These are phyloP conservation scores for Pseudopyrenochaeta lycopersici DNA, from an alignment of 2,329 filamentous ascomycete genomes.

Conservation along the genomic window DNA sequence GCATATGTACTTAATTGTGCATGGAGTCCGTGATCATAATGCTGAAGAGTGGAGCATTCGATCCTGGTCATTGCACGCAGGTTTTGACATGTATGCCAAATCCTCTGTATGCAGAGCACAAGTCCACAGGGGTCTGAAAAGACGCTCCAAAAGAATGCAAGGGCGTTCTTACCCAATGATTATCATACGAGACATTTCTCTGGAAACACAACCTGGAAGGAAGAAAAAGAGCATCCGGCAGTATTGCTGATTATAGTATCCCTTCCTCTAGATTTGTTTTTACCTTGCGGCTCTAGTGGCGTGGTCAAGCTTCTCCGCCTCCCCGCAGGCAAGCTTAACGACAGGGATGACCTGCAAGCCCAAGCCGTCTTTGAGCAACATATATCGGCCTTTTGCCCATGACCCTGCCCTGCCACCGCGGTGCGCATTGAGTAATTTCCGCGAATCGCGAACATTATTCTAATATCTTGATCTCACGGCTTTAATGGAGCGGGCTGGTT, in stretches of 20 bases:
- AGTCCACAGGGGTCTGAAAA: too few species aligned
- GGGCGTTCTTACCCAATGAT: too few species aligned
- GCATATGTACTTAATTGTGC: too few species aligned
- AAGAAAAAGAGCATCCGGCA: conserved; percentile 2
- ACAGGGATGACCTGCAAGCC: conserved; percentile 26
- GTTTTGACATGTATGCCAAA: too few species aligned
- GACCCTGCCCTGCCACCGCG: too few species aligned
- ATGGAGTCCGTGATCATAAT: too few species aligned
- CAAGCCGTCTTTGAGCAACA: conserved; percentile 33
- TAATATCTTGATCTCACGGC: conserved; percentile 4
- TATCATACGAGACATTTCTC: too few species aligned
- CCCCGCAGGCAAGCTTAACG: conserved; percentile 15
- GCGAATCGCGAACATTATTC: conserved; percentile 27
- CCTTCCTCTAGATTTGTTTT: conserved; percentile 12
- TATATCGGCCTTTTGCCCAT: conserved; percentile 22
- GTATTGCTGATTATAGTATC: conserved; percentile 24
- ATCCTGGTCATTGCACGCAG: too few species aligned
- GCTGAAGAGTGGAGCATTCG: too few species aligned
- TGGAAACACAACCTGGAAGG: background rate
- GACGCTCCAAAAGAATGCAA: too few species aligned
- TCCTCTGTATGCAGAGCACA: too few species aligned
- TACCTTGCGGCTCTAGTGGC: conserved; percentile 19
- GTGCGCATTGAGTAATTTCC: conserved; percentile 10
- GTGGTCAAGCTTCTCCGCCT: conserved; percentile 34
- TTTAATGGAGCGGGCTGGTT: conserved; percentile 3